A percentile compares a stretch with the other conserved stretches of the same genome.
Evolutionary conservation across 768 basidiomycete species (phyloP).

Genomic region (Termitomyces titanicus): DNA sequence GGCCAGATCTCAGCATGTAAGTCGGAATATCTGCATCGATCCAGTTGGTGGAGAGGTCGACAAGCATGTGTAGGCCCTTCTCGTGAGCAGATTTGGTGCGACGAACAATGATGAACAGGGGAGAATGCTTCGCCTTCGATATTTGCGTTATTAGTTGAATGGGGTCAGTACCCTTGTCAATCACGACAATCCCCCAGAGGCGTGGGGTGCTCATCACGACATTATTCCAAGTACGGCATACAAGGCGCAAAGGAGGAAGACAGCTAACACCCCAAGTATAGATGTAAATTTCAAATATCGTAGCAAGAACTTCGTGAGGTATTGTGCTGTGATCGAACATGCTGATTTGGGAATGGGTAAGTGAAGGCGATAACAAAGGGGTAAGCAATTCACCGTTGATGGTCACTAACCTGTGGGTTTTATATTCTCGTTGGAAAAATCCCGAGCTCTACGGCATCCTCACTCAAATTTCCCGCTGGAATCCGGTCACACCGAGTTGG

Average conservation of each 20-base stretch:
- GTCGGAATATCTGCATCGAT: constrained; percentile 21
- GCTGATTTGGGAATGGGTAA: not conserved
- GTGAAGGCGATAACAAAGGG: not conserved
- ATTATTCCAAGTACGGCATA: constrained; percentile 24
- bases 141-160: constrained; percentile 17
- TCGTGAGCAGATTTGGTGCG: not conserved
- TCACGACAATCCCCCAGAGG: constrained; percentile 28
- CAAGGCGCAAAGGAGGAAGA: constrained; percentile 23
- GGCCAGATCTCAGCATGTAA: constrained; percentile 13
- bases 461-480: too few species aligned
- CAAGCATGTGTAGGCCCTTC: constrained; percentile 8
- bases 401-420: not conserved
- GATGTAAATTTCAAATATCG: constrained; percentile 25
- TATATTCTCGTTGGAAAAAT: too few species aligned
- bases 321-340: constrained; percentile 18
- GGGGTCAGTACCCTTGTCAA: constrained; percentile 8
- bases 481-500: too few species aligned
- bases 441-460: too few species aligned
- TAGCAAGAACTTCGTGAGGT: constrained; percentile 28
- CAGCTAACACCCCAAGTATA: constrained; percentile 24
- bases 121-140: constrained; percentile 24
- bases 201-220: constrained; percentile 25
- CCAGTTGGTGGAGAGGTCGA: constrained; percentile 24
- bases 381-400: not conserved
- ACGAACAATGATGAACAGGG: constrained; percentile 20